Percentiles rank a stretch among this genome's conserved stretches.
phyloP scores from a whole-genome alignment of 2,329 filamentous ascomycete genomes.

The Talaromyces sp. region DNA sequence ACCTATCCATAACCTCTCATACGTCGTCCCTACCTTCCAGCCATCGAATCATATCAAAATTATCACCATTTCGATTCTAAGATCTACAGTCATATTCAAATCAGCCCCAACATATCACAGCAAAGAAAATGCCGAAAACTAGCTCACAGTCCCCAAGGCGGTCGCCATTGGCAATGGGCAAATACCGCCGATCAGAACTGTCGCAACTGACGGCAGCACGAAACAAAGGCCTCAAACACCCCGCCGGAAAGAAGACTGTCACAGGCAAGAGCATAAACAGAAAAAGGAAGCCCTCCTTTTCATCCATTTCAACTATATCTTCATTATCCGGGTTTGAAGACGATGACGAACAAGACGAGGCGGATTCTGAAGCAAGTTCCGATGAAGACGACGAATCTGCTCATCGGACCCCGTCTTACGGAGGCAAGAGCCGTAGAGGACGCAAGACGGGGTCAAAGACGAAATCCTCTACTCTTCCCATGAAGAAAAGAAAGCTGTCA shows the following conservation, averaged over 20 bases:
- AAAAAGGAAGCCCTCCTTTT: constrained; percentile 35
- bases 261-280: constrained; percentile 26
- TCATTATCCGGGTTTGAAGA: constrained; percentile 36
- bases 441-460: constrained; percentile 42
- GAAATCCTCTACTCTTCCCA: constrained; percentile 22
- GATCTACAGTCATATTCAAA: neutral
- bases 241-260: constrained; percentile 27
- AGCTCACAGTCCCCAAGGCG: constrained; percentile 27
- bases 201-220: constrained; percentile 24
- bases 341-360: constrained; percentile 34
- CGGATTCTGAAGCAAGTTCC: constrained; percentile 38
- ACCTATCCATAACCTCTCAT: neutral
- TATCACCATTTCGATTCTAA: neutral
- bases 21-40: neutral
- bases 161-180: constrained; percentile 27
- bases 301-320: constrained; percentile 38
- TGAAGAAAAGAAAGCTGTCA: constrained; percentile 34
- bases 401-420: constrained; percentile 43
- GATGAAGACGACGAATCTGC: constrained; percentile 45
- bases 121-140: constrained; percentile 26
- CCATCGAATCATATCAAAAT: neutral
- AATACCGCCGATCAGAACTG: constrained; percentile 25
- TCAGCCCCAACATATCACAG: neutral
- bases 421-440: constrained; percentile 28
- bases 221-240: constrained; percentile 23